phyloP scores from a whole-genome alignment of 345 rosid species.

The Pistacia integerrima region DNA sequence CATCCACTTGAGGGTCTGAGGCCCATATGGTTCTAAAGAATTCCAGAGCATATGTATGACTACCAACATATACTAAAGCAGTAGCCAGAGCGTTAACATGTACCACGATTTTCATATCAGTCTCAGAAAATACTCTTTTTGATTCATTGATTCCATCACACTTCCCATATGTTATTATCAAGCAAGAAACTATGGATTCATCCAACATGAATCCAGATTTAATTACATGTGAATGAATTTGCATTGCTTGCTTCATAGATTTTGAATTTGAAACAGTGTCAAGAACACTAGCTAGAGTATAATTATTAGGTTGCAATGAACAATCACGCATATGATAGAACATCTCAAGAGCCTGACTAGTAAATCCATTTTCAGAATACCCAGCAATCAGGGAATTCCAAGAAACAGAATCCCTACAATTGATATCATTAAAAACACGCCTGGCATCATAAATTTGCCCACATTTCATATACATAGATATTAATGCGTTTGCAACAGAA shows the following conservation, averaged over 20 bases:
- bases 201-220: constrained; percentile 34
- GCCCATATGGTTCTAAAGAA: constrained; percentile 27
- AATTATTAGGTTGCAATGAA: constrained; percentile 25
- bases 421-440: constrained; percentile 32
- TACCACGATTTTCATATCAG: constrained; percentile 20
- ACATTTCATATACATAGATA: constrained; percentile 36
- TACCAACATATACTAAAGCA: constrained; percentile 24
- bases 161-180: constrained; percentile 39
- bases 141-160: constrained; percentile 30
- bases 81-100: constrained; percentile 34
- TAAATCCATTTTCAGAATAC: constrained; percentile 37
- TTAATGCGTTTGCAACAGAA: constrained; percentile 42
- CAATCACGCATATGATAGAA: constrained; percentile 30
- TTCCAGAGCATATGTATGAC: constrained; percentile 36
- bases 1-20: constrained; percentile 26
- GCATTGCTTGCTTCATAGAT: constrained; percentile 29
- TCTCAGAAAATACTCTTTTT: constrained; percentile 30
- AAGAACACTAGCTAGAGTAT: constrained; percentile 38
- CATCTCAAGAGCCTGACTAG: constrained; percentile 29
- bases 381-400: constrained; percentile 49
- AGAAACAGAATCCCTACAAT: constrained; percentile 36
- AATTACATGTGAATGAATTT: constrained; percentile 37
- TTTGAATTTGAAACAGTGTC: constrained; percentile 31
- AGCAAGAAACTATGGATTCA: constrained; percentile 36
- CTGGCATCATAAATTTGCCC: constrained; percentile 31